Evolutionary conservation across 2,329 filamentous ascomycete genomes (phyloP), one percentile per base, ranked within the genome.

Genomic region (Chaetomium strumarium): DNA sequence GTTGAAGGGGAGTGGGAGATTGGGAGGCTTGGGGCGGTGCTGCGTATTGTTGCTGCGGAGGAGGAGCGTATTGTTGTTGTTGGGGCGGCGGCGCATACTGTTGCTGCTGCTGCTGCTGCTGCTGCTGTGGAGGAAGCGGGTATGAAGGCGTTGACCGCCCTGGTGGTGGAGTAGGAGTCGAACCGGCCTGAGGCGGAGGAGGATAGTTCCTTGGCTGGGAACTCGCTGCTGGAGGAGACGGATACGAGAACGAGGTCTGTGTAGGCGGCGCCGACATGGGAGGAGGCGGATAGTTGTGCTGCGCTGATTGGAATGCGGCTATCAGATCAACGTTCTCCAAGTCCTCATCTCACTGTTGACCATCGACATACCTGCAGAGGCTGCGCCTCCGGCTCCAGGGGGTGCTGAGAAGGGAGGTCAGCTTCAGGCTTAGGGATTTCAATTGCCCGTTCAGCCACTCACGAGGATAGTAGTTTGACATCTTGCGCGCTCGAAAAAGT

Each of bases 181-280:
- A 11, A 34, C 59, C 62, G n/a, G 58, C 57, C 46, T 69, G 63
- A 3, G 62, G 61, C 8, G 70, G 66, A 43, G 71, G 70, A 30
- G 72, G 69, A 40, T 70, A 73, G 24, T 61, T 66, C 49, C 43
- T 40, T 10, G 67, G 65, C 49, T 66, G 64, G 2, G 52, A 50
- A n/a, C 24, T 24, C 4, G 46, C 50, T 50, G 46, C 53, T 9
- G 66, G 65, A 16, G 66, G 66, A 17, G 67, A 50, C n/a, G 64
- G 62, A 49, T 70, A 70, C 8, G 67, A 68, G 56, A 70, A 69
- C 53, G 66, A 67, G 51, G 67, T 68, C 56, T 67, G 63, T 19
- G 61, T 64, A 13, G 68, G 67, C 16, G 68, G 67, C 16, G 68
- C 66, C 31, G 67, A 69, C 61, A 65, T 64, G 33, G 68, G 68